A percentile compares a stretch with the other conserved stretches of the same genome.
phyloP scores from a whole-genome alignment of 1,284 basidiomycete genomes.

The Ustilago lituana region DNA sequence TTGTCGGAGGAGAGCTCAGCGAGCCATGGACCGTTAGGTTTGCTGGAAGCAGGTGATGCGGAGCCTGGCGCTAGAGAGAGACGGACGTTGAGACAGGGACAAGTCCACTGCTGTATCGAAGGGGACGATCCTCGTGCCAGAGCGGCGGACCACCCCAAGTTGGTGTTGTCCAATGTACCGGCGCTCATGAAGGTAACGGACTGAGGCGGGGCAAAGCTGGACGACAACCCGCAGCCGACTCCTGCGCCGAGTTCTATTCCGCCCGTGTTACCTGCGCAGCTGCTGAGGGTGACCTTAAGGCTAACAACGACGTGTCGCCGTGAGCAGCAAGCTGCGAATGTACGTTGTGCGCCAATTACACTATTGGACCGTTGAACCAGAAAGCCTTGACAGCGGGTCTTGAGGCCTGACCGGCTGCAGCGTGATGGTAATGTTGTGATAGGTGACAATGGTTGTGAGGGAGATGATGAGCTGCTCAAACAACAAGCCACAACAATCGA shows the following conservation, averaged over 20 bases:
- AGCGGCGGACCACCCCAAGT: constrained; percentile 26
- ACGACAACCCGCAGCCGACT: constrained; percentile 12
- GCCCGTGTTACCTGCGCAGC: too few relatives aligned
- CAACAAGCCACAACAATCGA: background rate
- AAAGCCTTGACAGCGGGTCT: background rate
- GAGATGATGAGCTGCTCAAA: background rate
- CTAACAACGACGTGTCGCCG: too few relatives aligned
- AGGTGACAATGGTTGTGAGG: background rate
- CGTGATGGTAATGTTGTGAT: background rate
- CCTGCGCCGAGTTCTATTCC: too few relatives aligned
- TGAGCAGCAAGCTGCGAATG: too few relatives aligned
- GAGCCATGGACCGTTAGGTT: constrained; percentile 15
- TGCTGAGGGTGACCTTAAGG: too few relatives aligned
- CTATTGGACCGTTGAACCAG: background rate
- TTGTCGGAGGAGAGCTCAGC: constrained; percentile 35
- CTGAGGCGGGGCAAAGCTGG: constrained; percentile 5
- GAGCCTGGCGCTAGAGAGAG: constrained; percentile 22
- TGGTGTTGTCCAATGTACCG: background rate
- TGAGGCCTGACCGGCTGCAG: background rate
- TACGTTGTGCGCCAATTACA: too few relatives aligned
- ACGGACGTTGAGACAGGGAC: constrained; percentile 44
- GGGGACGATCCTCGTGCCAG: constrained; percentile 10
- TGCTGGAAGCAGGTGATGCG: background rate
- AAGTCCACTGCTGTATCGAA: constrained; percentile 35
- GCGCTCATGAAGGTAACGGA: constrained; percentile 6